Percentiles rank a stretch among this genome's conserved stretches.
These are phyloP conservation scores for Hippophae tibetana DNA, from an alignment of 306 rosid genomes.

Conservation along the genomic window DNA sequence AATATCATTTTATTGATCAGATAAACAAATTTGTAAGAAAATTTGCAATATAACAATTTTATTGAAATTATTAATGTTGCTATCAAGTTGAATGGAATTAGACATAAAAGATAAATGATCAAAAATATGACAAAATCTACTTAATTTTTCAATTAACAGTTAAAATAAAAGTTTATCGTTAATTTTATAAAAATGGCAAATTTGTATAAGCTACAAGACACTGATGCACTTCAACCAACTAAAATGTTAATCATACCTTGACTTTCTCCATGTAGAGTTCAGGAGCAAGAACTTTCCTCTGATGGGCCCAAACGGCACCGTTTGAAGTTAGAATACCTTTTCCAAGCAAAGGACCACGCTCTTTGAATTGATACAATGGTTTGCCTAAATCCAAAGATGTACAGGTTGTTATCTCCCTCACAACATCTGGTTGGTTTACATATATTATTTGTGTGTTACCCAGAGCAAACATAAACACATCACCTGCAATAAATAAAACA, in stretches of 20 bases:
- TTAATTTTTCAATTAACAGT: no score
- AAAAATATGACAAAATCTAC: no score
- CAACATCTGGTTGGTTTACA: conserved; percentile 23
- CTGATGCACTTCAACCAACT: no score
- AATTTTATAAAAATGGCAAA: no score
- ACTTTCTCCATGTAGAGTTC: conserved; percentile 41
- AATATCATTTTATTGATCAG: no score
- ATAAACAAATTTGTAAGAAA: no score
- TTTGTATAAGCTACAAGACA: no score
- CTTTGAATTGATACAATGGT: conserved; percentile 24
- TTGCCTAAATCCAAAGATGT: conserved; percentile 35
- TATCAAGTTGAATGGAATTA: no score
- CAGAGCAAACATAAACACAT: conserved; percentile 29
- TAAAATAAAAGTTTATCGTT: no score
- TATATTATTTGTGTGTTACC: conserved; percentile 32
- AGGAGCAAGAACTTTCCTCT: conserved; percentile 42
- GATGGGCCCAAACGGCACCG: conserved; percentile 31
- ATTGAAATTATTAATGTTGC: no score
- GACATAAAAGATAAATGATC: no score
- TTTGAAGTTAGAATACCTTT: conserved; percentile 35
- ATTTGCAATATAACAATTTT: no score
- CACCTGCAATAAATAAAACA: conserved; percentile 14
- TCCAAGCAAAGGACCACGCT: conserved; percentile 34
- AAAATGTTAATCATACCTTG: conserved; percentile 23
- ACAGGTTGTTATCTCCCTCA: conserved; percentile 26